A percentile compares a stretch with the other conserved stretches of the same genome.
Evolutionary conservation across 768 basidiomycete genomes (phyloP).

Genomic region (Lanmaoa pseudosensibilis): DNA sequence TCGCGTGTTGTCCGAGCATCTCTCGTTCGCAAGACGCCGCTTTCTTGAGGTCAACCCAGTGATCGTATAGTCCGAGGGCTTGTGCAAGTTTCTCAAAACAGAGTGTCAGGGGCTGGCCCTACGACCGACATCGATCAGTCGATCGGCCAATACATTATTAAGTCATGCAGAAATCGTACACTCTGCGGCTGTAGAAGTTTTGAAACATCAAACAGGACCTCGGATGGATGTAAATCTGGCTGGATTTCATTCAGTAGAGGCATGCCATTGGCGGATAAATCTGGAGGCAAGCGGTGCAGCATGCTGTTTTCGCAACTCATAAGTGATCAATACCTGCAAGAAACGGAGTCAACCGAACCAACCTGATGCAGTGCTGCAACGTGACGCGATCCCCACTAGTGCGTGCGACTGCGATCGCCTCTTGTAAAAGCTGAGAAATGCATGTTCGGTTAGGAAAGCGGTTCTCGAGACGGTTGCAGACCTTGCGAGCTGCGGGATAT

Average conservation of each 20-base stretch:
- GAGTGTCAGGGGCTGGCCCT: slow-evolving; percentile 72
- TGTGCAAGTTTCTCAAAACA: slow-evolving; percentile 69
- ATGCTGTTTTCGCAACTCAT: slow-evolving; percentile 44
- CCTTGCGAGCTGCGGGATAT: slow-evolving; percentile 66
- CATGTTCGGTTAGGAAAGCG: neutral
- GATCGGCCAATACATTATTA: neutral
- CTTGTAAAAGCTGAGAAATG: slow-evolving; percentile 56
- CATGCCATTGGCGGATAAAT: slow-evolving; percentile 36
- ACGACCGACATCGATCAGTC: slow-evolving; percentile 11
- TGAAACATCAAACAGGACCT: slow-evolving; percentile 73
- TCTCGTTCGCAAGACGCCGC: slow-evolving; percentile 52
- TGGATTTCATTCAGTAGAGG: slow-evolving; percentile 71
- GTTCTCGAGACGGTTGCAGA: slow-evolving; percentile 25
- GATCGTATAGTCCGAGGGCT: slow-evolving; percentile 67
- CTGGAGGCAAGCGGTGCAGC: slow-evolving; percentile 66
- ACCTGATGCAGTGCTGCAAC: slow-evolving; percentile 79
- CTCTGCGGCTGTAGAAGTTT: slow-evolving; percentile 70
- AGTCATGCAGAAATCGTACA: slow-evolving; percentile 37
- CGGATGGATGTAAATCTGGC: slow-evolving; percentile 70
- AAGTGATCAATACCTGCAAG: slow-evolving; percentile 13
- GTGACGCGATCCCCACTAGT: slow-evolving; percentile 69
- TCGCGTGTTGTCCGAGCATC: slow-evolving; percentile 71
- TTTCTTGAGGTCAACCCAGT: slow-evolving; percentile 63
- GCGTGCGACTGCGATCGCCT: slow-evolving; percentile 78
- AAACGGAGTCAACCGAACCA: slow-evolving; percentile 26